These are phyloP conservation scores for Fusarium hainanense DNA, from an alignment of 2,329 filamentous ascomycete species.

Conservation along the genomic window DNA sequence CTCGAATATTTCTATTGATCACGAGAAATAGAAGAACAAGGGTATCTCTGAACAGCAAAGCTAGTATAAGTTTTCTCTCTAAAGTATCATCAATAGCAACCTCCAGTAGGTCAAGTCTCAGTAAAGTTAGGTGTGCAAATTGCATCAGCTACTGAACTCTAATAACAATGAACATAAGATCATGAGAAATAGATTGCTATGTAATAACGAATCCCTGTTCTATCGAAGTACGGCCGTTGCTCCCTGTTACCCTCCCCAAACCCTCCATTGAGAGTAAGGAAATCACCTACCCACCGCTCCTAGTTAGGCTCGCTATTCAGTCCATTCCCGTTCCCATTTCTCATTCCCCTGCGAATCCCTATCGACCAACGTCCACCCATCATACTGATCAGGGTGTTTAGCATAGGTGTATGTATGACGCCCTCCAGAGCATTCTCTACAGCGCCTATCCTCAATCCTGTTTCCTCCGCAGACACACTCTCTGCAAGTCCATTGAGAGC, in stretches of 20 bases:
- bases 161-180: too few relatives aligned
- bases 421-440: neutral
- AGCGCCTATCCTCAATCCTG: neutral
- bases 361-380: too few relatives aligned
- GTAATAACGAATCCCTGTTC: neutral
- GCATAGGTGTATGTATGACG: neutral
- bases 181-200: neutral
- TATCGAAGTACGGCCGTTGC: neutral
- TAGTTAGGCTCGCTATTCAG: accelerated
- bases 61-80: too few relatives aligned
- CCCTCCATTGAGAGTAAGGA: accelerated
- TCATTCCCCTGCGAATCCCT: neutral
- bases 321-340: neutral
- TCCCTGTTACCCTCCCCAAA: accelerated
- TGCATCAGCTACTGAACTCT: too few relatives aligned
- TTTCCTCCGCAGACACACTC: neutral
- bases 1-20: accelerated
- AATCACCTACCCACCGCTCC: neutral
- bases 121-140: too few relatives aligned
- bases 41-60: too few relatives aligned
- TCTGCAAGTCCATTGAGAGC: neutral
- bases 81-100: too few relatives aligned
- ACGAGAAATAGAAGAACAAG: accelerated
- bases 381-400: neutral
- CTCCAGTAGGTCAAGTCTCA: too few relatives aligned